A percentile compares a stretch with the other conserved stretches of the same genome.
These are phyloP conservation scores for Ophiostoma sp. DNA, from an alignment of 2,329 filamentous ascomycete species.

Conservation along the genomic window DNA sequence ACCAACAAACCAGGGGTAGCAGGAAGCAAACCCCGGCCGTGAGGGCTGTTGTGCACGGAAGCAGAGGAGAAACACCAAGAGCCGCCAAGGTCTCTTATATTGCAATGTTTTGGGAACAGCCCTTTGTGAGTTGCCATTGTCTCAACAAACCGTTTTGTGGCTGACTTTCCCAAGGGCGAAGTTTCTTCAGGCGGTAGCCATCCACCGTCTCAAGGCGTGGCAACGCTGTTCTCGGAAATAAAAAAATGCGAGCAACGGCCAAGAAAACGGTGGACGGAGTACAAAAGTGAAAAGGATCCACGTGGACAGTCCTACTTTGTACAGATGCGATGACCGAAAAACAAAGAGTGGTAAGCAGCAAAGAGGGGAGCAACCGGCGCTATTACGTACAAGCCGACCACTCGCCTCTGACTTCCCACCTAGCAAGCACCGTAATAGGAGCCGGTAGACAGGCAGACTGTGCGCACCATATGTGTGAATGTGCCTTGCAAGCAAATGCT, in stretches of 20 bases:
- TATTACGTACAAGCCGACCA: constrained; percentile 21
- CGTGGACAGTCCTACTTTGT: not conserved
- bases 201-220: too few relatives aligned
- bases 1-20: not conserved
- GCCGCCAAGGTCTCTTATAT: not conserved
- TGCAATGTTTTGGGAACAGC: not conserved
- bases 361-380: constrained; percentile 12
- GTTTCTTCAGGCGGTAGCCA: too few relatives aligned
- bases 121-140: not conserved
- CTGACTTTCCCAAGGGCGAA: too few relatives aligned
- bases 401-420: not conserved
- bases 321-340: not conserved
- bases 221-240: not conserved
- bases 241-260: not conserved
- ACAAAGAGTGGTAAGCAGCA: not conserved
- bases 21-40: not conserved
- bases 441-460: not conserved
- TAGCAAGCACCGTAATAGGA: not conserved
- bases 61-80: not conserved
- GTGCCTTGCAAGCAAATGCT: not conserved
- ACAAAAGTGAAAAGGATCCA: not conserved
- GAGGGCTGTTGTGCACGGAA: not conserved
- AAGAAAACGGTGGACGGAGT: not conserved
- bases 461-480: not conserved
- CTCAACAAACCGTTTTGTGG: not conserved